Evolutionary conservation across 2,329 filamentous ascomycete species (phyloP), one percentile per base, ranked within the genome.

Genomic region (Fusarium beomiforme): DNA sequence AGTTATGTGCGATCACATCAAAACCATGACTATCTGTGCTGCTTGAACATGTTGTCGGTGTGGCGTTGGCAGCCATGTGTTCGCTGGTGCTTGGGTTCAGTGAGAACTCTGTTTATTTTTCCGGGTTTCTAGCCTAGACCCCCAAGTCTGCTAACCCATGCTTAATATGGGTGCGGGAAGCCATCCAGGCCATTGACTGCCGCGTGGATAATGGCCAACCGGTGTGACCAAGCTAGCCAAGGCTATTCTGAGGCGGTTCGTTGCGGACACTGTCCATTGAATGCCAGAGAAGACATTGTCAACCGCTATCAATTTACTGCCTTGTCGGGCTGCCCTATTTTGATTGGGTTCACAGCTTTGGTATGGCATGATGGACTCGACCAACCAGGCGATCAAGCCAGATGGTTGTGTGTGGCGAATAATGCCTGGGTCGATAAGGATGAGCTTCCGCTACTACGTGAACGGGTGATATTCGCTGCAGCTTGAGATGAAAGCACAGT

Each of bases 1-100:
- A 66, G 21, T 14, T 36, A 21, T 59, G 41, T 13, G 12, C 21
- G 42, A 44, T 42, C 31, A 50, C 23, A 26, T 33, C 36, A 53
- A 37, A n/a, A 19, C 21, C 26, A 56, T 42, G 49, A 55, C n/a
- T 34, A 26, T 41, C 26, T 44, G 33, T 36, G 57, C 53, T 50
- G 57, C 53, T 70, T 69, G 31, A 50, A 60, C 43, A 54, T 14
- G 29, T 19, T 54, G 37, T 62, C 39, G 59, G 51, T 59, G 69
- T 61, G 53, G 64, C 49, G 59, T 63, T 51, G 43, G 44, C 50
- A 59, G 36, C 60, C 37, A 60, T 47, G 61, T 39, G 39, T 31
- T 60, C 41, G 8, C 37, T 42, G 33, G 44, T 65, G 33, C 33
- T 49, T 68, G 55, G 42, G 55, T 50, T 49, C 51, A 29, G 42